phyloP scores from a whole-genome alignment of 805 yeast species.

The Yamadazyma tumulicola region DNA sequence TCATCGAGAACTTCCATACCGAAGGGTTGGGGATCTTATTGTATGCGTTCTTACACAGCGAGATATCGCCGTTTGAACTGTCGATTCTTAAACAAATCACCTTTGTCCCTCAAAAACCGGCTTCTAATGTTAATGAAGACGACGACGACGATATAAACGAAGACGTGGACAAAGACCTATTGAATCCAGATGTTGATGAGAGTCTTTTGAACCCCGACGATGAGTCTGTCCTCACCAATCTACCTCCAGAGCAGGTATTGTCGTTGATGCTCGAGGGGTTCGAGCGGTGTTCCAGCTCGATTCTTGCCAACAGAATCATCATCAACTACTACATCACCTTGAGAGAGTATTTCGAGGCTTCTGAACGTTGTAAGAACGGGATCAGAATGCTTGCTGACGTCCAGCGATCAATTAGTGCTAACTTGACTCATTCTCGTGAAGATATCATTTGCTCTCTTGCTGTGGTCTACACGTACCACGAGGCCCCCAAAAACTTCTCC shows the following conservation, averaged over 20 bases:
- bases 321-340: slow-evolving; percentile 56
- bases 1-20: slow-evolving; percentile 51
- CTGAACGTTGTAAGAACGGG: slow-evolving; percentile 58
- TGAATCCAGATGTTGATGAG: slow-evolving; percentile 17
- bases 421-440: slow-evolving; percentile 49
- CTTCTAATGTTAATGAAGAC: slow-evolving; percentile 9
- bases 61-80: slow-evolving; percentile 58
- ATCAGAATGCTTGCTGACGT: slow-evolving; percentile 50
- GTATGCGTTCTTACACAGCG: slow-evolving; percentile 63
- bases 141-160: slow-evolving; percentile 9
- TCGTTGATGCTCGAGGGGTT: slow-evolving; percentile 51
- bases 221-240: not conserved
- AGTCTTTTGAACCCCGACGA: no score
- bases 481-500: slow-evolving; percentile 84
- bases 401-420: slow-evolving; percentile 44
- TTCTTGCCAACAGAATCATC: slow-evolving; percentile 64
- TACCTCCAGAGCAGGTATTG: slow-evolving; percentile 50
- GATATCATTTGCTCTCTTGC: slow-evolving; percentile 68
- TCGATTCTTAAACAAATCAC: slow-evolving; percentile 18
- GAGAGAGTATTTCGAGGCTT: slow-evolving; percentile 61
- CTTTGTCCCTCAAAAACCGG: not conserved
- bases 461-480: slow-evolving; percentile 73
- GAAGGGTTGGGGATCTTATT: slow-evolving; percentile 63
- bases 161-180: slow-evolving; percentile 14
- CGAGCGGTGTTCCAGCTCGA: slow-evolving; percentile 34